Base-by-base conservation (phyloP, 306 rosid genomes). In the Cucurbita maxima region DNA sequence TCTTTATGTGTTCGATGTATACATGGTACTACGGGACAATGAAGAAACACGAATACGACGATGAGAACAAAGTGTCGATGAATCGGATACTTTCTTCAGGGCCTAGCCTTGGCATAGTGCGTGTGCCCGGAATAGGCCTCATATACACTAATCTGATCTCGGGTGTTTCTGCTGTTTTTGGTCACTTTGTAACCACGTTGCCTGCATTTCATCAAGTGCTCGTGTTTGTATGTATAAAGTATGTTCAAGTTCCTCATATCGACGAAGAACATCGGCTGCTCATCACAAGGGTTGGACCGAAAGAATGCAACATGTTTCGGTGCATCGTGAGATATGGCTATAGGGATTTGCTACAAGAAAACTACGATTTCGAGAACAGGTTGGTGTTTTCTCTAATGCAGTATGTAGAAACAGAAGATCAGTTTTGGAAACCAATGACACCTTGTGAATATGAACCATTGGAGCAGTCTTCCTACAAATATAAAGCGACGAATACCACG, bases 311-410 rank as follows among this genome's bases (percentile, higher is more conserved):
- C 55, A 85, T 89, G 95, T 88, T 86, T 69, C 76, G 90, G n/a
- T 92, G 96, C 76, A 74, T 88, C 16, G 83, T 89, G 56, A 77
- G 97, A 64, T 89, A 88, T 48, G 97, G 97, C 48, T 88, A 89
- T 86, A 84, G 84, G 77, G 97, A 92, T 76, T 48, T 89, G 48
- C 88, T 84, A 36, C 91, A 82, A 72, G 96, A 88, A 73, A 85
- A 81, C 77, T 76, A 83, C 71, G 77, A 86, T 52, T 92, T 92
- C 19, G 96, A 92, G 62, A 88, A 77, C 7, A 81, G 59, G 47
- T 58, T 89, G 78, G 84, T 87, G 8, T 70, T 87, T 67, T 79
- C 83, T 45, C 61, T 92, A 59, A 72, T 89, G 52, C 86, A 86
- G 18, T 87, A 87, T 76, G 83, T 91, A 30, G 96, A 91, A 77